A percentile compares a stretch with the other conserved stretches of the same genome.
phyloP scores from a whole-genome alignment of 768 basidiomycete genomes.

The Leucocoprinus sp. region DNA sequence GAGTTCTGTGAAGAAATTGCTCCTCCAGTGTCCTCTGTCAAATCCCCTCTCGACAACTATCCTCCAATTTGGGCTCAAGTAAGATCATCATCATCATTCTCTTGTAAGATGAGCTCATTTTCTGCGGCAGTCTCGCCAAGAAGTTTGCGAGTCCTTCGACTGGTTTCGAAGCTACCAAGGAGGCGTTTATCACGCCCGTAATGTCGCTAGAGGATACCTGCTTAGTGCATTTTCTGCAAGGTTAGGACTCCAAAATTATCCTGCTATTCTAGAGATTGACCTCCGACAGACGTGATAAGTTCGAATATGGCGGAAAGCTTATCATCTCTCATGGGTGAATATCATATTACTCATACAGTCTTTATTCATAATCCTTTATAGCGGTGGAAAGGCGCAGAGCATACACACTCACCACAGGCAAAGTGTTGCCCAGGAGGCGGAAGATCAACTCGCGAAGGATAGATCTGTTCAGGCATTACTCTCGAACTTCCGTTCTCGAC shows the following conservation, averaged over 20 bases:
- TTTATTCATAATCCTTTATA: constrained; percentile 17
- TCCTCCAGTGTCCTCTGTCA: not conserved
- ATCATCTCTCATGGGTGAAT: constrained; percentile 82
- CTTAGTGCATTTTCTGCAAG: constrained; percentile 59
- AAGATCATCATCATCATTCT: constrained; percentile 6
- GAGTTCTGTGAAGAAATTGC: not conserved
- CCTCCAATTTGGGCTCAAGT: constrained; percentile 41
- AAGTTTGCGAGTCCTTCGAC: constrained; percentile 73
- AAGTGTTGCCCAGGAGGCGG: constrained; percentile 33
- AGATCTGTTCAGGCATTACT: constrained; percentile 65
- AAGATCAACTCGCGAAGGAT: constrained; percentile 62
- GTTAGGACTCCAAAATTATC: constrained; percentile 24
- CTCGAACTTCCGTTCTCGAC: constrained; percentile 41
- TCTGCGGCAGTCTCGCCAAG: constrained; percentile 60
- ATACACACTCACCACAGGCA: constrained; percentile 35
- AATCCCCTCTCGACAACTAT: constrained; percentile 17
- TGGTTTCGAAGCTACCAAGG: constrained; percentile 74
- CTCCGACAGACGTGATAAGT: constrained; percentile 56
- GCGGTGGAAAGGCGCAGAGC: constrained; percentile 65
- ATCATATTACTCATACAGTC: not conserved
- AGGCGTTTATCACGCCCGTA: constrained; percentile 62
- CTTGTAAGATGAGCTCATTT: constrained; percentile 6
- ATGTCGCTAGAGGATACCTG: constrained; percentile 67
- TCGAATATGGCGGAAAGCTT: constrained; percentile 52
- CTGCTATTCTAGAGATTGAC: constrained; percentile 1